Percentiles rank a stretch among this genome's conserved stretches.
Conservation (phyloP, 345 rosid genomes). For the Cardamine chenopodiifolia region DNA sequence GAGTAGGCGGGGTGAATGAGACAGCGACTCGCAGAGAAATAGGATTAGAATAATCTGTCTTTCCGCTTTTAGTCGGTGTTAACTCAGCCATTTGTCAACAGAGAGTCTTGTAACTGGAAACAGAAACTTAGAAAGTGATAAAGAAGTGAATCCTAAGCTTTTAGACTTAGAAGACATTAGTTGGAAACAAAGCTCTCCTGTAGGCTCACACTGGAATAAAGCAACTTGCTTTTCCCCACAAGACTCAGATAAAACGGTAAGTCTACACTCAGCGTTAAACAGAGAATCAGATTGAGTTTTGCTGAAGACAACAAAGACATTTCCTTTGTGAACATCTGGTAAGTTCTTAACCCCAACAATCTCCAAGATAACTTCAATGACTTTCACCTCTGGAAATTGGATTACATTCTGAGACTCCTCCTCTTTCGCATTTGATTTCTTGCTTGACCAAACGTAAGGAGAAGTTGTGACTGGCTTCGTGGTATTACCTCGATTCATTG, state of each 20-base stretch:
- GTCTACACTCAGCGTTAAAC: conserved; percentile 60
- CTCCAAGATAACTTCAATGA: conserved; percentile 64
- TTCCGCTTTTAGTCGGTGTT: conserved; percentile 48
- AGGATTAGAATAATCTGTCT: conserved; percentile 45
- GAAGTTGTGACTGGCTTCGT: conserved; percentile 63
- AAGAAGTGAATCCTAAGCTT: conserved; percentile 60
- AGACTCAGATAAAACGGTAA: conserved; percentile 62
- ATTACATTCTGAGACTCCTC: conserved; percentile 45
- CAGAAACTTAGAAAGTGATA: conserved; percentile 63
- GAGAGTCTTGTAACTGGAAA: conserved; percentile 68
- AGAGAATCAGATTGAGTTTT: conserved; percentile 72
- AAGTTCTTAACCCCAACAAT: conserved; percentile 72
- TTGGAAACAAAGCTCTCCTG: conserved; percentile 76
- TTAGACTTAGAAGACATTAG: conserved; percentile 59
- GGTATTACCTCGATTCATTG: conserved; percentile 75
- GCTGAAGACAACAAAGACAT: conserved; percentile 58
- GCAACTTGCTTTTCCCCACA: conserved; percentile 63
- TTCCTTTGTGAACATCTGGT: conserved; percentile 66
- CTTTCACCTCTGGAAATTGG: conserved; percentile 57
- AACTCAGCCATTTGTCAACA: conserved; percentile 77
- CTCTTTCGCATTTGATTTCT: conserved; percentile 47
- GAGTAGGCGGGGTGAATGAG: conserved; percentile 69
- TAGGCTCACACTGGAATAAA: conserved; percentile 75
- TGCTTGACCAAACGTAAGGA: conserved; percentile 47
- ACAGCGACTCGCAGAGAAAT: conserved; percentile 64